Conservation (phyloP, 257 asterid genomes). For the Fraxinus anomala region DNA sequence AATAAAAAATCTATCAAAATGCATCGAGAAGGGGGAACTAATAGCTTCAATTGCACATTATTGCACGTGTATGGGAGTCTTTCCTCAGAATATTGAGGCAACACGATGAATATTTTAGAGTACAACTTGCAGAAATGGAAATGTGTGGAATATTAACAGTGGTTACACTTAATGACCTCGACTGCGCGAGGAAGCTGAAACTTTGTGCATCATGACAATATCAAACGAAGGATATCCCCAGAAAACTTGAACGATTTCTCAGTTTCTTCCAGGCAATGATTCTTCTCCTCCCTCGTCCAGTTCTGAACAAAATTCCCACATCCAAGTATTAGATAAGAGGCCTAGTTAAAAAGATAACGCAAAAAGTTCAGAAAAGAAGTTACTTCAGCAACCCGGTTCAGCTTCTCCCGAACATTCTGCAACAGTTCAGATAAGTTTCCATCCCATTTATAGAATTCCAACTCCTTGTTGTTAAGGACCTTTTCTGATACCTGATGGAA, state of each 20-base stretch:
- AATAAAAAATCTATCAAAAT: too few relatives aligned
- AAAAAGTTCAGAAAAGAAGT: not conserved
- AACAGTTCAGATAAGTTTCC: conserved; percentile 72
- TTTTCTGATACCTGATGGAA: conserved; percentile 66
- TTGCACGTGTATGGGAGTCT: not conserved
- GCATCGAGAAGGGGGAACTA: too few relatives aligned
- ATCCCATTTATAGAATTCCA: conserved; percentile 96
- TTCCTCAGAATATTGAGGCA: not conserved
- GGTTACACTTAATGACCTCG: conserved; percentile 23
- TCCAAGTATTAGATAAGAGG: conserved; percentile 12
- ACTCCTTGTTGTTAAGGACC: conserved; percentile 67
- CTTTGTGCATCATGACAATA: conserved; percentile 46
- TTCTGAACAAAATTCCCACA: conserved; percentile 38
- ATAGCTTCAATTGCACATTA: too few relatives aligned
- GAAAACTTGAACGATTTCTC: conserved; percentile 93
- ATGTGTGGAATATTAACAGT: conserved; percentile 21
- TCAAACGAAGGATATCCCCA: conserved; percentile 76
- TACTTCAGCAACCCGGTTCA: conserved; percentile 81
- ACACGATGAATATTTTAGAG: not conserved
- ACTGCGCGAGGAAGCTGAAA: not conserved
- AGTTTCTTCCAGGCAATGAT: conserved; percentile 87
- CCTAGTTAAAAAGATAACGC: not conserved
- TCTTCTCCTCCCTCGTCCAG: conserved; percentile 89
- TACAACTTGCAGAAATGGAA: not conserved
- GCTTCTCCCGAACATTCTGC: conserved; percentile 84